A percentile compares a stretch with the other conserved stretches of the same genome.
Evolutionary conservation across 2,329 filamentous ascomycete genomes (phyloP).

Genomic region (Blastomyces gilchristii): DNA sequence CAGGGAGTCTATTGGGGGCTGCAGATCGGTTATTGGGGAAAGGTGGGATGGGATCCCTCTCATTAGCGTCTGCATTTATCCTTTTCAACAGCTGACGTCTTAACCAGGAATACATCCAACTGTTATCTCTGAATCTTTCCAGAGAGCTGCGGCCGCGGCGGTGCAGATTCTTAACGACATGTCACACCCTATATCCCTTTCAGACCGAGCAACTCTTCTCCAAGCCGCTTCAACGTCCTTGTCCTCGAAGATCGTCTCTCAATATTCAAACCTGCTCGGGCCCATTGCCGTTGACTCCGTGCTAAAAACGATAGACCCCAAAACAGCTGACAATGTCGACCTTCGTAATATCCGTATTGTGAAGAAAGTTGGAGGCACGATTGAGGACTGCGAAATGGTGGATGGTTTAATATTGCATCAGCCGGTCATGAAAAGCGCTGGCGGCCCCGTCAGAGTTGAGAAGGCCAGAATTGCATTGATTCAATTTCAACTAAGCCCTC

Average conservation of each 20-base stretch:
- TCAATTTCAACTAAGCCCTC: conserved; percentile 96
- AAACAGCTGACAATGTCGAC: conserved; percentile 92
- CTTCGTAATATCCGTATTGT: conserved; percentile 92
- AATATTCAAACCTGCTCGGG: conserved; percentile 89
- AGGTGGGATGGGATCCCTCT: conserved; percentile 37
- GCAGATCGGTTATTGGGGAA: conserved; percentile 85
- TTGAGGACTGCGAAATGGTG: conserved; percentile 95
- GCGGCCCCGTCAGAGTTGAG: conserved; percentile 85
- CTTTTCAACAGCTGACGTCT: neutral
- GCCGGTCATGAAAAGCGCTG: conserved; percentile 83
- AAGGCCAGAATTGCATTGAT: conserved; percentile 96
- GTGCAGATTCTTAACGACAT: conserved; percentile 88
- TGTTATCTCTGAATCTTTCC: conserved; percentile 94
- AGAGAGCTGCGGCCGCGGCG: conserved; percentile 79
- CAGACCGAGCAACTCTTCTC: conserved; percentile 78
- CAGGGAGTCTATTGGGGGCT: conserved; percentile 84
- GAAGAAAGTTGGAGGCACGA: conserved; percentile 96
- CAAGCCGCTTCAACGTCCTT: conserved; percentile 96
- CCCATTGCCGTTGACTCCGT: conserved; percentile 97
- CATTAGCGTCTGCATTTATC: neutral
- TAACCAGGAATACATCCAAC: conserved; percentile 71
- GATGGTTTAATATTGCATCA: conserved; percentile 91
- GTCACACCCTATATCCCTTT: conserved; percentile 84
- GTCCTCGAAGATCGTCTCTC: conserved; percentile 96
- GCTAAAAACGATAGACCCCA: conserved; percentile 87